Percentiles rank a stretch among this genome's conserved stretches.
phyloP scores from a whole-genome alignment of 1,284 basidiomycete species.

The Boletus sp. region DNA sequence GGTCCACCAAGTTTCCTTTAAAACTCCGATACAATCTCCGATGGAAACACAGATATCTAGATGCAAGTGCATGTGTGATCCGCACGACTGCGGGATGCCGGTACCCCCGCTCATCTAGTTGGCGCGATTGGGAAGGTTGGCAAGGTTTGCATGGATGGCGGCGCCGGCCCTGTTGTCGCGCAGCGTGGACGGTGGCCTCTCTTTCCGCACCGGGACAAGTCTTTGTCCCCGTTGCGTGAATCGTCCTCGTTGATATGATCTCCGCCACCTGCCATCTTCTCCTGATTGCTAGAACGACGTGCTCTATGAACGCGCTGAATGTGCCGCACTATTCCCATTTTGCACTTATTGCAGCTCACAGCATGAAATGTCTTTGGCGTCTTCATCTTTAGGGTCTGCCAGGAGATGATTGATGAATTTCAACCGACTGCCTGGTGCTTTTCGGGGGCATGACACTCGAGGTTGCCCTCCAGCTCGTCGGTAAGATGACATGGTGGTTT shows the following conservation, averaged over 20 bases:
- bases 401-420: not conserved
- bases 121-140: constrained; percentile 1
- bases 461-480: not conserved
- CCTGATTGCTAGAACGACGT: not conserved
- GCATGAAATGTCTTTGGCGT: constrained; percentile 2
- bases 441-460: not conserved
- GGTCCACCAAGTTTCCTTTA: constrained; percentile 4
- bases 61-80: constrained; percentile 18
- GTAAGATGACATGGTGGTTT: not conserved
- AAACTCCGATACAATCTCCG: constrained; percentile 21
- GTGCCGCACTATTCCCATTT: not conserved
- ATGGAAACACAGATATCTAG: constrained; percentile 16
- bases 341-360: not conserved
- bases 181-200: constrained; percentile 4
- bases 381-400: not conserved
- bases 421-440: not conserved
- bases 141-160: not conserved
- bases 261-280: constrained; percentile 5
- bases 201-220: not conserved
- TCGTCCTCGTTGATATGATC: constrained; percentile 7
- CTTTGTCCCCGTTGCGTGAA: constrained; percentile 7
- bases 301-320: constrained; percentile 2
- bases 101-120: constrained; percentile 10
- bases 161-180: constrained; percentile 2
- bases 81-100: constrained; percentile 23